These are phyloP conservation scores for Vitis riparia DNA, from an alignment of 164 flowering plant genomes.

Conservation along the genomic window DNA sequence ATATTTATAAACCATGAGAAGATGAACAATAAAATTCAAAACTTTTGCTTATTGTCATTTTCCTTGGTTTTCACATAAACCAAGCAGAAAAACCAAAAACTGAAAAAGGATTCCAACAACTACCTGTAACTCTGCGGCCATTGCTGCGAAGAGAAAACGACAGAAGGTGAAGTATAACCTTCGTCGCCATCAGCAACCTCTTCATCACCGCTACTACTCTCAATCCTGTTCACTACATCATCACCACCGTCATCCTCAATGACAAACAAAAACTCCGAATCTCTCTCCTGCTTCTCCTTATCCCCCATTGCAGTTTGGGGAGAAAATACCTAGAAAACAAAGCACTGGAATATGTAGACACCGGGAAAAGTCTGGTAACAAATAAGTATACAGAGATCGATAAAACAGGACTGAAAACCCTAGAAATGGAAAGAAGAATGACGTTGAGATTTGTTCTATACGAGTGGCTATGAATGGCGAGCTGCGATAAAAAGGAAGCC, in stretches of 20 bases:
- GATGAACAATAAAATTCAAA: too few relatives aligned
- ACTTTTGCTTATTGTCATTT: too few relatives aligned
- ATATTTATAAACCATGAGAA: too few relatives aligned
- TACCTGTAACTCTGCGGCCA: constrained; percentile 74
- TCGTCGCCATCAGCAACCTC: constrained; percentile 11
- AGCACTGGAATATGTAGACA: too few relatives aligned
- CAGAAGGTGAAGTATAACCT: background rate
- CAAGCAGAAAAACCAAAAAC: background rate
- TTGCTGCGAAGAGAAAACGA: constrained; percentile 38
- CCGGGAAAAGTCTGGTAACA: too few relatives aligned
- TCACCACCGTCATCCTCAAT: constrained; percentile 12
- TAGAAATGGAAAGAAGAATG: background rate
- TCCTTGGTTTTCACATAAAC: too few relatives aligned
- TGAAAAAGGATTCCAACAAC: background rate
- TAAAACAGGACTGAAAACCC: background rate
- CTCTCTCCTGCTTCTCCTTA: constrained; percentile 4
- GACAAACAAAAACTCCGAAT: constrained; percentile 21
- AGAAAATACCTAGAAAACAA: too few relatives aligned
- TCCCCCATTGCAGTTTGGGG: background rate
- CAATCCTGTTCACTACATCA: constrained; percentile 11
- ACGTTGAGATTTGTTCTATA: too few relatives aligned
- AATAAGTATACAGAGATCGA: background rate
- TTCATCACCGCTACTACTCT: constrained; percentile 3
- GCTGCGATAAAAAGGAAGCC: too few relatives aligned
- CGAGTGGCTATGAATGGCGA: too few relatives aligned